Base-by-base conservation (phyloP, 768 basidiomycete species). In the Mrakia blollopis region DNA sequence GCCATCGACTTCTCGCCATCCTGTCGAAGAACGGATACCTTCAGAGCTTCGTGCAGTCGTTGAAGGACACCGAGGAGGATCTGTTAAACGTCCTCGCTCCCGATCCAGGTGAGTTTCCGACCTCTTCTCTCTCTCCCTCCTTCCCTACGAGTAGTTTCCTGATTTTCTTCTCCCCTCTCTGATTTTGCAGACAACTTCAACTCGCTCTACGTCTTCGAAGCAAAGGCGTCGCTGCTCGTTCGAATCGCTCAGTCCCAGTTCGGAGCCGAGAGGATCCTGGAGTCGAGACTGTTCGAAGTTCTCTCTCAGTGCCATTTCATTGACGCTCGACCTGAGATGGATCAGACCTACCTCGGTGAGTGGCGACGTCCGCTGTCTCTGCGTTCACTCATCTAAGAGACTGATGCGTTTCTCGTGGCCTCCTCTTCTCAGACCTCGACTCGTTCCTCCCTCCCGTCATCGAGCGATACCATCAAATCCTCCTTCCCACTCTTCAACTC, bases 141-240 rank as follows among this genome's bases (percentile, higher is more conserved):
- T 37, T n/a, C 47, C 16, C 23, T 21, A 65, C 79, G 16, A 79
- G 28, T 72, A 18, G 41, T 54, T 28, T 0, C 14, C 0, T 35
- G 44, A 6, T 28, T n/a, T 23, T 60, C n/a, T 21, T 52, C 28
- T 25, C 23, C 47, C 18, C 54, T 23, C 57, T 13, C 10, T 18
- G 35, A 23, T 52, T 74, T n/a, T 75, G 0, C 79, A 96, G 96
- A 93, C 79, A 92, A 94, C 77, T 84, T 98, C 41, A 95, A 96
- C 80, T 87, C 93, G 0, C 86, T 95, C 57, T 98, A 97, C 83
- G 92, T 98, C 21, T 98, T 94, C 80, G 96, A 98, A 82, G 89
- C 94, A 21, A 96, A 96, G 84, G 90, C 96, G 89, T 92, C 94
- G 5, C 85, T 97, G 79, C 89, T 98, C 77, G 88, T 91, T 37